Base-by-base conservation (phyloP, 805 yeast species). In the Candida sanyiensis region DNA sequence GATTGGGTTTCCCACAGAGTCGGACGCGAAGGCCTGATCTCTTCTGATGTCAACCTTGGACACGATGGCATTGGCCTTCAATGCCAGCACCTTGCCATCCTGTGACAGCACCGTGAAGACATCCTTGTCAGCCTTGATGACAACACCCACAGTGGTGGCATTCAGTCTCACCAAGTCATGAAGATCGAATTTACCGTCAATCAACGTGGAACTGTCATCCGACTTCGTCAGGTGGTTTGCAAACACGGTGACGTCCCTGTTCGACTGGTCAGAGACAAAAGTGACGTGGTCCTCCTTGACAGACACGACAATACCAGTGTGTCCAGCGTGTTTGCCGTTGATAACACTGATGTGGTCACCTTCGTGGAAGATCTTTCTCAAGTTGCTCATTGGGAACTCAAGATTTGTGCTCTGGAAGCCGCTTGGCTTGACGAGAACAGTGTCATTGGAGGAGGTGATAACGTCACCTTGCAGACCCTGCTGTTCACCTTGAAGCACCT, bases 261-360 rank as follows among this genome's bases (percentile, higher is more conserved):
- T 77, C 1, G 95, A 80, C 62, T 88, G 88, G 57, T 93, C 96
- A 35, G 95, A 82, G 49, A 93, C 76, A 48, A 93, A 72, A 0
- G 95, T 85, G 19, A 89, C 97, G 44, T 87, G 85, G 56, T 89
- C 95, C 35, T 81, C 84, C 38, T 75, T 74, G 18, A 86, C 76
- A 49, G 78, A 73, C 29, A 93, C 88, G 36, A 93, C 95, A 65
- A 93, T 72, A 65, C 98, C 98, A 25, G 96, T 87, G 56, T 89
- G 96, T 54, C 90, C 96, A 38, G 78, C 70, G 60, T 86, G 95
- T 55, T 84, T 87, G 57, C 98, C 98, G 56, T 80, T 85, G 27
- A 84, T 74, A 23, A 90, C 93, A 42, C 95, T 80, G 17, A 93
- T 96, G 59, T 93, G 97, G 60, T 90, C 97, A 70, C 98, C 98